These are phyloP conservation scores for Cytospora piceae DNA, from an alignment of 2,329 filamentous ascomycete species.

Conservation along the genomic window DNA sequence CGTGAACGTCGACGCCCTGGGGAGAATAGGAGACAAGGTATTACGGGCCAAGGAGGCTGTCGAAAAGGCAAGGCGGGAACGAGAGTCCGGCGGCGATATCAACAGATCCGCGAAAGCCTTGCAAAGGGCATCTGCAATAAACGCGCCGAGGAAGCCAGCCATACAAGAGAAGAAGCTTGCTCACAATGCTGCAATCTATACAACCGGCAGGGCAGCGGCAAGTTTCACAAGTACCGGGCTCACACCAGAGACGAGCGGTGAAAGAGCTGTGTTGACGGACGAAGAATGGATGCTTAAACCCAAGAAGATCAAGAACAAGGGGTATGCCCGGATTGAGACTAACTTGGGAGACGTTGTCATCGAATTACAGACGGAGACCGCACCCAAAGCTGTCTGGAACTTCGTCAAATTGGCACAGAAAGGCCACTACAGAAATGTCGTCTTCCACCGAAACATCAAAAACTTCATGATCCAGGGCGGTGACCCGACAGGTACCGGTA, in stretches of 20 bases:
- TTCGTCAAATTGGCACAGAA: conserved; percentile 86
- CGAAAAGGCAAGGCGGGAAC: conserved; percentile 81
- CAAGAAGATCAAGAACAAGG: conserved; percentile 83
- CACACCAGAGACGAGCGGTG: conserved; percentile 86
- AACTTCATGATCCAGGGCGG: conserved; percentile 99
- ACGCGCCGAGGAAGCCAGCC: conserved; percentile 45
- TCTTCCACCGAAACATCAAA: conserved; percentile 91
- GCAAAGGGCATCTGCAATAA: conserved; percentile 34
- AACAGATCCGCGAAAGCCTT: conserved; percentile 55
- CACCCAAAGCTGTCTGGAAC: conserved; percentile 95
- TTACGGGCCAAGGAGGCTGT: conserved; percentile 90
- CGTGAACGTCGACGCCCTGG: conserved; percentile 81
- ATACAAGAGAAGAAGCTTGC: conserved; percentile 64
- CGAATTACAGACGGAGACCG: conserved; percentile 87
- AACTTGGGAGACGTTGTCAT: conserved; percentile 83
- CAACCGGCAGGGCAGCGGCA: conserved; percentile 86
- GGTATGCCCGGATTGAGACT: conserved; percentile 88
- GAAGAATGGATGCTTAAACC: conserved; percentile 98
- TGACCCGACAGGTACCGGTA: conserved; percentile 88
- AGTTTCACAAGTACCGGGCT: conserved; percentile 95
- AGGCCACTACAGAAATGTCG: conserved; percentile 83
- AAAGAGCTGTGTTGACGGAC: conserved; percentile 83
- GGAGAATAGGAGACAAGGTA: conserved; percentile 79
- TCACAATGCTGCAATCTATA: conserved; percentile 87
- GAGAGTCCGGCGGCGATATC: conserved; percentile 62